Evolutionary conservation across 805 yeast genomes (phyloP).

Genomic region (Wickerhamomyces rabaulensis): DNA sequence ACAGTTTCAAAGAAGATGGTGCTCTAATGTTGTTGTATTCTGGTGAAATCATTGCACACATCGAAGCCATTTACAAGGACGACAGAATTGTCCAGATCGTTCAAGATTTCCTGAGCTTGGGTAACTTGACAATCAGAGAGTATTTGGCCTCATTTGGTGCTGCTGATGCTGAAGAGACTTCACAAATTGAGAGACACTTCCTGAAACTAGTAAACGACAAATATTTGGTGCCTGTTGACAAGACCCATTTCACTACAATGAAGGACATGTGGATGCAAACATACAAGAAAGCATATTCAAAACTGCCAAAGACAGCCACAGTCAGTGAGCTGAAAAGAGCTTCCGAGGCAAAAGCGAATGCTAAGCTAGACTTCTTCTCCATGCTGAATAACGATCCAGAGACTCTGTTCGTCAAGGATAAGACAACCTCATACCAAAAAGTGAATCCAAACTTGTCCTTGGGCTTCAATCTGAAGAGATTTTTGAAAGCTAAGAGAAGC

Average conservation of each 20-base stretch:
- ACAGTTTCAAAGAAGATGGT: slow-evolving; percentile 62
- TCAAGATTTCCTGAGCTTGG: slow-evolving; percentile 65
- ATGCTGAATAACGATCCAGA: slow-evolving; percentile 30
- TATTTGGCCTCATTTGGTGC: slow-evolving; percentile 30
- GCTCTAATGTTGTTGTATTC: slow-evolving; percentile 60
- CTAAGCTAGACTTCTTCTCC: slow-evolving; percentile 32
- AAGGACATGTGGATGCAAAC: slow-evolving; percentile 35
- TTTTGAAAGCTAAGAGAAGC: slow-evolving; percentile 60
- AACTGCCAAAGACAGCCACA: slow-evolving; percentile 32
- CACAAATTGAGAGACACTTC: slow-evolving; percentile 33
- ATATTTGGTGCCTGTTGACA: slow-evolving; percentile 44
- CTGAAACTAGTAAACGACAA: slow-evolving; percentile 42
- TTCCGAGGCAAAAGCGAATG: slow-evolving; percentile 53
- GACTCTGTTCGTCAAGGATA: slow-evolving; percentile 27
- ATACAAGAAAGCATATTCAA: slow-evolving; percentile 34
- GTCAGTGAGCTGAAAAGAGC: slow-evolving; percentile 51
- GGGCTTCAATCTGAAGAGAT: slow-evolving; percentile 60
- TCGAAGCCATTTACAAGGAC: slow-evolving; percentile 37
- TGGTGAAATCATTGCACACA: slow-evolving; percentile 63
- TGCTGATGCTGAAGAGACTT: slow-evolving; percentile 22
- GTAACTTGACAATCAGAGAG: slow-evolving; percentile 57
- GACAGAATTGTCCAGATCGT: slow-evolving; percentile 52
- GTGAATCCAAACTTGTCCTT: slow-evolving; percentile 48
- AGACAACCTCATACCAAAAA: slow-evolving; percentile 31
- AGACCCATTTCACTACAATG: slow-evolving; percentile 29